These are phyloP conservation scores for Danielozyma ontarioensis DNA, from an alignment of 805 yeast species.

Conservation along the genomic window DNA sequence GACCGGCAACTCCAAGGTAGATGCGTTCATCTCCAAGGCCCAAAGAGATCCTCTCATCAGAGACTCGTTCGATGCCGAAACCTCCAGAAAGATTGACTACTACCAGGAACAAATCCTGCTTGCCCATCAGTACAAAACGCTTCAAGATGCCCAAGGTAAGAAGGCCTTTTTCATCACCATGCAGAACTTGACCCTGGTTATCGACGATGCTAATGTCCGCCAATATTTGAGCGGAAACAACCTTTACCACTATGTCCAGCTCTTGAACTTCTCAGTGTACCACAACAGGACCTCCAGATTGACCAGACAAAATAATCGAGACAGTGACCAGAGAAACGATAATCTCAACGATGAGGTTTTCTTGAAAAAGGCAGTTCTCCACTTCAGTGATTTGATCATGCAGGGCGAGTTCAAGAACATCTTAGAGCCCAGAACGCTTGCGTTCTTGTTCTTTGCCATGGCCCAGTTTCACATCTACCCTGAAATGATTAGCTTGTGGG, in stretches of 20 bases:
- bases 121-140: conserved; percentile 1
- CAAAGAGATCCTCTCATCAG: conserved; percentile 18
- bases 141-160: background rate
- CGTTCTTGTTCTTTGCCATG: conserved; percentile 28
- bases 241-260: conserved; percentile 8
- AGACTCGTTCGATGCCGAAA: conserved; percentile 4
- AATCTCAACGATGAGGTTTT: conserved; percentile 24
- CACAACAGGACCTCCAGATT: conserved; percentile 28
- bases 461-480: conserved; percentile 44
- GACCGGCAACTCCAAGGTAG: conserved; percentile 9
- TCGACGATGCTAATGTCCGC: conserved; percentile 3
- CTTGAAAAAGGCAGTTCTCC: conserved; percentile 28
- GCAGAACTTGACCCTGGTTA: conserved; percentile 2
- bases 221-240: conserved; percentile 1
- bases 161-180: conserved; percentile 3
- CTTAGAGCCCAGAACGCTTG: conserved; percentile 17
- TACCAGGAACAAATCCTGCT: background rate
- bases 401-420: conserved; percentile 23
- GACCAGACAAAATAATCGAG: conserved; percentile 29
- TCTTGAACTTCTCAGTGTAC: conserved; percentile 15
- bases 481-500: conserved; percentile 71
- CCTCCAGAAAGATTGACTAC: background rate
- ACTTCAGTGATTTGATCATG: conserved; percentile 23
- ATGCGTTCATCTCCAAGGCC: conserved; percentile 13
- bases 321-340: conserved; percentile 27